Percentiles rank a stretch among this genome's conserved stretches.
Conservation (phyloP, 2,329 filamentous ascomycete species). For the Fusarium sp. region DNA sequence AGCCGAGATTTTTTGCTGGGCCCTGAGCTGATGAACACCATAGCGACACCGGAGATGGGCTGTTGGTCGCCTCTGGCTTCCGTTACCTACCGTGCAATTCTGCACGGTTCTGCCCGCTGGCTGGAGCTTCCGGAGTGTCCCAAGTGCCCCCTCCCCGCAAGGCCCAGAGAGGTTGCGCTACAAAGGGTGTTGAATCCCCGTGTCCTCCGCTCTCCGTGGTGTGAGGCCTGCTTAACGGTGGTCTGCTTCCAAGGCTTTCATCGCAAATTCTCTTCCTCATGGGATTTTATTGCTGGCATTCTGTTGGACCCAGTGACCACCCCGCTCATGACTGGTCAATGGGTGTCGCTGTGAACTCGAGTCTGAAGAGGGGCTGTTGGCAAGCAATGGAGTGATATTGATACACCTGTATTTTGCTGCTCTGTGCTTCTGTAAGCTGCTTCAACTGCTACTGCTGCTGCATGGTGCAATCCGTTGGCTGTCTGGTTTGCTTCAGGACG, state of each 20-base stretch:
- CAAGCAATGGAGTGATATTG: slow-evolving; percentile 4
- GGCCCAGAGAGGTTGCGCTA: slow-evolving; percentile 31
- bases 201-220: slow-evolving; percentile 44
- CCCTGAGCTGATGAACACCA: slow-evolving; percentile 51
- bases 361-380: slow-evolving; percentile 28
- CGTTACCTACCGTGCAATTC: slow-evolving; percentile 46
- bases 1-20: slow-evolving; percentile 50
- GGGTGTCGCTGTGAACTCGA: slow-evolving; percentile 17
- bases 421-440: slow-evolving; percentile 27
- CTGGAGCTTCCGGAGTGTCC: slow-evolving; percentile 41
- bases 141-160: slow-evolving; percentile 39
- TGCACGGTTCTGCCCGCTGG: slow-evolving; percentile 51
- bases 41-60: slow-evolving; percentile 52
- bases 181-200: slow-evolving; percentile 36
- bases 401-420: slow-evolving; percentile 26
- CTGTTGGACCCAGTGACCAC: slow-evolving; percentile 37
- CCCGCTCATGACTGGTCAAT: slow-evolving; percentile 42
- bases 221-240: slow-evolving; percentile 45
- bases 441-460: slow-evolving; percentile 16
- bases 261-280: slow-evolving; percentile 37
- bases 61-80: slow-evolving; percentile 49
- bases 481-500: slow-evolving; percentile 20
- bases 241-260: slow-evolving; percentile 44
- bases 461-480: slow-evolving; percentile 24
- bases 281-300: slow-evolving; percentile 42